Evolutionary conservation across 768 basidiomycete genomes (phyloP).

Genomic region (Termitomyces eurrhizus): DNA sequence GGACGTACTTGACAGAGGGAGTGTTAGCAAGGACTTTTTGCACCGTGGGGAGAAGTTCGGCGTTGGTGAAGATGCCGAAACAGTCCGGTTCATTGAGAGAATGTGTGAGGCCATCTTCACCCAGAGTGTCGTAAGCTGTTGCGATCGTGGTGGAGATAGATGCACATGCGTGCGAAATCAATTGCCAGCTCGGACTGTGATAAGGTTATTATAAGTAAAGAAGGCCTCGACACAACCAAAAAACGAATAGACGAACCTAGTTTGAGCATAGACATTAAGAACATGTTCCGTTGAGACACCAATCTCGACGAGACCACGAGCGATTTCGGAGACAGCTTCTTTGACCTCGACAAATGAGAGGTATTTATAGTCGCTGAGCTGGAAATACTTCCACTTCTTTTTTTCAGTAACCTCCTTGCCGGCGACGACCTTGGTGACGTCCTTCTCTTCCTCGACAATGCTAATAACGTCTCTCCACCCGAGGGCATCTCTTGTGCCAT

Average conservation of each 20-base stretch:
- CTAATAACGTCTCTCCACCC: conserved; percentile 75
- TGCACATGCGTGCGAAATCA: conserved; percentile 78
- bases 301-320: conserved; percentile 67
- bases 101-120: conserved; percentile 82
- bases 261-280: conserved; percentile 89
- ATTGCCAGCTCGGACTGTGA: conserved; percentile 78
- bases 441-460: conserved; percentile 83
- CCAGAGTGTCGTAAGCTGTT: conserved; percentile 96
- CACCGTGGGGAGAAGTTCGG: conserved; percentile 80
- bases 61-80: conserved; percentile 86
- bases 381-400: conserved; percentile 96
- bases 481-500: conserved; percentile 70
- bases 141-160: conserved; percentile 79
- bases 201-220: conserved; percentile 5
- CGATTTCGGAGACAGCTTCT: conserved; percentile 59
- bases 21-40: conserved; percentile 67
- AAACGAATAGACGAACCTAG: conserved; percentile 48
- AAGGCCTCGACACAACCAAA: conserved; percentile 6
- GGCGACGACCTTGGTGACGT: conserved; percentile 76
- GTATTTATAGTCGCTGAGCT: conserved; percentile 87
- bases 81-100: conserved; percentile 84
- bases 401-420: conserved; percentile 83
- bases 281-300: conserved; percentile 66
- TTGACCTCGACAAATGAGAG: conserved; percentile 70
- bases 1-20: conserved; percentile 70